These are phyloP conservation scores for Plasmodium adleri DNA, from an alignment of 169 alveolate genomes.

Conservation along the genomic window DNA sequence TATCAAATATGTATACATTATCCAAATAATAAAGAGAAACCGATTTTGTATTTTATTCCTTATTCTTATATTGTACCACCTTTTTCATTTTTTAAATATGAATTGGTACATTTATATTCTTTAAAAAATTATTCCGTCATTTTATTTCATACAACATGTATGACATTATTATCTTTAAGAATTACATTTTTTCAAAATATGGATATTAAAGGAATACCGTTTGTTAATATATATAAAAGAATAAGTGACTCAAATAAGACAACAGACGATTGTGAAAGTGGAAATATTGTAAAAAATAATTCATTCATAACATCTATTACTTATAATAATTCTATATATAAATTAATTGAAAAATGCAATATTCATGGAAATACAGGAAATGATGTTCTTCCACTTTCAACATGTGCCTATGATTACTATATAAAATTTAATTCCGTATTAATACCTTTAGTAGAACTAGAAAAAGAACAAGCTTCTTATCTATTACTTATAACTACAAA, in stretches of 20 bases:
- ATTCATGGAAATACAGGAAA: conserved; percentile 70
- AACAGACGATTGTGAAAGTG: conserved; percentile 22
- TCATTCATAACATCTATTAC: conserved; percentile 23
- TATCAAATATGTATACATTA: conserved; percentile 75
- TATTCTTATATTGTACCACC: conserved; percentile 70
- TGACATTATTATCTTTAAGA: conserved; percentile 47
- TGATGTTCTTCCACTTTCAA: conserved; percentile 67
- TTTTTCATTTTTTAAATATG: conserved; percentile 56
- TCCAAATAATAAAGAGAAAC: conserved; percentile 58
- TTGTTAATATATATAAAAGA: conserved; percentile 65
- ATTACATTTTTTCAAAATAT: conserved; percentile 54
- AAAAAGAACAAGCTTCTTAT: conserved; percentile 19
- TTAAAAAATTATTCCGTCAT: conserved; percentile 71
- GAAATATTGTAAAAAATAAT: conserved; percentile 55
- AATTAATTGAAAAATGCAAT: conserved; percentile 52
- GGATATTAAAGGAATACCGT: conserved; percentile 73
- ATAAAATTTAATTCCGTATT: conserved; percentile 65
- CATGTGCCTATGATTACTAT: conserved; percentile 75
- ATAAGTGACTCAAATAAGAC: background rate
- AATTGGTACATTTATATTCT: conserved; percentile 41
- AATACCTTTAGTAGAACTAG: conserved; percentile 63
- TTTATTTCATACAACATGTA: conserved; percentile 26
- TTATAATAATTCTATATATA: conserved; percentile 28
- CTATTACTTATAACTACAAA: conserved; percentile 68
- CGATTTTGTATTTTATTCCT: conserved; percentile 64